Conservation (phyloP, 768 basidiomycete species). For the Termitomyces heimii region DNA sequence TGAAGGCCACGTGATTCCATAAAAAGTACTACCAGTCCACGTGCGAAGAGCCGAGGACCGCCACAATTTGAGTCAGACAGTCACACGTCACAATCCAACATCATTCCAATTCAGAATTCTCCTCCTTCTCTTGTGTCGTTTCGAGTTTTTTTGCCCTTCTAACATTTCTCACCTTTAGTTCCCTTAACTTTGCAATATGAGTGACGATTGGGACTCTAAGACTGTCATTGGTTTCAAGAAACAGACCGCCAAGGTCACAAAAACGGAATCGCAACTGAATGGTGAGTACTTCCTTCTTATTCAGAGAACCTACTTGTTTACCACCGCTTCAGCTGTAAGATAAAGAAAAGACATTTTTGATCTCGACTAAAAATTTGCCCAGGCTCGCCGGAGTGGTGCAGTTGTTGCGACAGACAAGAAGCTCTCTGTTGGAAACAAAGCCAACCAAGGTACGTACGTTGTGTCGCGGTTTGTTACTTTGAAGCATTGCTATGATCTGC, state of each 20-base stretch:
- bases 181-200: slow-evolving; percentile 23
- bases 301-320: background rate
- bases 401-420: slow-evolving; percentile 86
- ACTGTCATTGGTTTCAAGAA: slow-evolving; percentile 66
- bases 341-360: background rate
- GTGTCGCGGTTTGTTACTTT: background rate
- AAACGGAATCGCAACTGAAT: slow-evolving; percentile 54
- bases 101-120: slow-evolving; percentile 2
- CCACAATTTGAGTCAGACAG: slow-evolving; percentile 11
- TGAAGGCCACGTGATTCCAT: slow-evolving; percentile 10
- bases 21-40: background rate
- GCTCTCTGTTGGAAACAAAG: slow-evolving; percentile 66
- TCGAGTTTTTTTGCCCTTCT: slow-evolving; percentile 4
- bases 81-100: slow-evolving; percentile 15
- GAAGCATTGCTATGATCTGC: background rate
- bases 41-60: slow-evolving; percentile 1
- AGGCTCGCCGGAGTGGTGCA: slow-evolving; percentile 74
- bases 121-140: background rate
- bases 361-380: slow-evolving; percentile 5
- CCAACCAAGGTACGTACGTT: slow-evolving; percentile 62
- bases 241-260: slow-evolving; percentile 55
- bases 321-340: slow-evolving; percentile 45
- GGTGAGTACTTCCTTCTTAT: slow-evolving; percentile 27
- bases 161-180: slow-evolving; percentile 1
- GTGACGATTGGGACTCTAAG: slow-evolving; percentile 70